Evolutionary conservation across 164 flowering plant genomes (phyloP).

Genomic region (Cinnamomum micranthum): DNA sequence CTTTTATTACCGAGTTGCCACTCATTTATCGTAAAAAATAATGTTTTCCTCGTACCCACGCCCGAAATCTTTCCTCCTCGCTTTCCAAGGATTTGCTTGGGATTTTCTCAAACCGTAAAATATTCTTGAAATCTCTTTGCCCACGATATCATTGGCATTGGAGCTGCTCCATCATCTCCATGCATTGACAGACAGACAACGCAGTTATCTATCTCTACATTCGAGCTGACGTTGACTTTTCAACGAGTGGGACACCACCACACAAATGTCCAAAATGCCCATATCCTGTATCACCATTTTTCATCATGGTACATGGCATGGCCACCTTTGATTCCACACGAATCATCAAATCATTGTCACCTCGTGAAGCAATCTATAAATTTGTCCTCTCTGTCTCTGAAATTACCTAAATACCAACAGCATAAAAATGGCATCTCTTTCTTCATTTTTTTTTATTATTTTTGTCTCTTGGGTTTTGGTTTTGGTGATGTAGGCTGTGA

Average conservation of each 20-base stretch:
- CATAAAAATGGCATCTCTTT: too few species aligned
- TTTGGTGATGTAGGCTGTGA: slow-evolving; percentile 35
- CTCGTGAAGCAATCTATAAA: slow-evolving; percentile 8
- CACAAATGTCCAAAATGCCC: slow-evolving; percentile 27
- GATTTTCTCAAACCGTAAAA: slow-evolving; percentile 1
- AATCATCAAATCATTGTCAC: slow-evolving; percentile 1
- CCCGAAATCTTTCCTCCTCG: not conserved
- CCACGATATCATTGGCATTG: not conserved
- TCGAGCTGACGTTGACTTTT: too few species aligned
- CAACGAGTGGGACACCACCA: too few species aligned
- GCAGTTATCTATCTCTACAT: slow-evolving; percentile 10
- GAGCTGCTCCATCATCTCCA: too few species aligned
- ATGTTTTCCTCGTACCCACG: too few species aligned
- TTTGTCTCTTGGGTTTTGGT: not conserved
- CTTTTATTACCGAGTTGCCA: slow-evolving; percentile 27
- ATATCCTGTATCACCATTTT: slow-evolving; percentile 27
- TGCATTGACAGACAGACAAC: not conserved
- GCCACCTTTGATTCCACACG: not conserved
- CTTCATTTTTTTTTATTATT: too few species aligned
- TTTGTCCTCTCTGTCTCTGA: not conserved
- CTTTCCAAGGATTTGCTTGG: slow-evolving; percentile 2
- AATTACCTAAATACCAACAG: too few species aligned
- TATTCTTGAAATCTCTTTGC: not conserved
- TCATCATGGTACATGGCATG: not conserved
- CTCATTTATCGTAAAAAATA: not conserved